Conservation (phyloP, 2,329 filamentous ascomycete genomes). For the Trichoderma gracile region DNA sequence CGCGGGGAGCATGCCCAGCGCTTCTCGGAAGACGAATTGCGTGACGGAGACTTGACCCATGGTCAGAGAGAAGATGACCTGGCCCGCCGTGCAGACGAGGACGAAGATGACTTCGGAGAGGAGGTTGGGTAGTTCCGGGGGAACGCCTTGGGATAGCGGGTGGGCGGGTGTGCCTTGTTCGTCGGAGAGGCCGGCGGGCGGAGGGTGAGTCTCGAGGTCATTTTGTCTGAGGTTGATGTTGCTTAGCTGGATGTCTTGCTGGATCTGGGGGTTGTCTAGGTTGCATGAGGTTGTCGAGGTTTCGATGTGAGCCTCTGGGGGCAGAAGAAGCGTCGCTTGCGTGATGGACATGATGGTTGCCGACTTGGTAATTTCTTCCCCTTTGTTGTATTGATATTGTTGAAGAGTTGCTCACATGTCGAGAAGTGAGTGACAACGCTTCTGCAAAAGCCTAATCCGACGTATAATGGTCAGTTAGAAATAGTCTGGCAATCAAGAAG, state of each 20-base stretch:
- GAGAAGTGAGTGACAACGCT: too few species aligned
- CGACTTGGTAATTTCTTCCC: too few species aligned
- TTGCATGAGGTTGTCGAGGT: background rate
- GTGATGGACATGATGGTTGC: background rate
- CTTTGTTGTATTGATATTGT: too few species aligned
- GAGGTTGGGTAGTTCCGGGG: constrained; percentile 3
- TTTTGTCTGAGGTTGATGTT: background rate
- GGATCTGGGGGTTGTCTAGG: background rate
- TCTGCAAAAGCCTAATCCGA: too few species aligned
- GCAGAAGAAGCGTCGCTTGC: background rate
- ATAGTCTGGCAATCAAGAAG: too few species aligned
- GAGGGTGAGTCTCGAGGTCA: background rate
- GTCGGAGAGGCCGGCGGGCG: background rate
- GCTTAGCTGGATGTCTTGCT: background rate
- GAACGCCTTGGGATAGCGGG: constrained; percentile 6
- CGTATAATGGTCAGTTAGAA: too few species aligned
- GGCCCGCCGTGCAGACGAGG: constrained; percentile 13
- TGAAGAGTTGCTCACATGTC: too few species aligned
- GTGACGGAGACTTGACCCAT: background rate
- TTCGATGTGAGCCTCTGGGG: background rate
- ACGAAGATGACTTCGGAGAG: constrained; percentile 7
- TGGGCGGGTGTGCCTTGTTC: constrained; percentile 3
- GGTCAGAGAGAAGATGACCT: constrained; percentile 2
- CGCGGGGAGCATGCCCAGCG: background rate
- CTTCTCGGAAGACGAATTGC: constrained; percentile 12